Percentiles rank a stretch among this genome's conserved stretches.
Evolutionary conservation across 78 protist genomes (phyloP).

Genomic region (Protostelium mycophagum): DNA sequence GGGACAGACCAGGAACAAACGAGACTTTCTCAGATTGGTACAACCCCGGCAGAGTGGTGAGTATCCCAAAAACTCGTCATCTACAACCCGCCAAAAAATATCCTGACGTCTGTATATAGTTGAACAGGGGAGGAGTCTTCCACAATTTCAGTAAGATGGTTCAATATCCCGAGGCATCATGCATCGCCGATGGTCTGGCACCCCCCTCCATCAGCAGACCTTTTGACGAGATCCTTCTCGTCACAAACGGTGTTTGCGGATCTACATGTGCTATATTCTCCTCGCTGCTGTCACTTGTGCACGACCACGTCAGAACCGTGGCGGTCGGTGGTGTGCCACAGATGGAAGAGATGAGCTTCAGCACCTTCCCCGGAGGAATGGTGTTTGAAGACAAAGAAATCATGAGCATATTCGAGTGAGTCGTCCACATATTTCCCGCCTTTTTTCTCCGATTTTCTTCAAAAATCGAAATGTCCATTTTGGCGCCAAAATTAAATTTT

Average conservation of each 20-base stretch:
- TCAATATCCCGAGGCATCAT: not conserved
- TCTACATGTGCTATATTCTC: not conserved
- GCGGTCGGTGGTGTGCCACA: not conserved
- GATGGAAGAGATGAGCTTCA: not conserved
- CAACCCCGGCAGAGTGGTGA: not conserved
- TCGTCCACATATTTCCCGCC: not conserved
- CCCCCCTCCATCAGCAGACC: not conserved
- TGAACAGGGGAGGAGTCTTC: not conserved
- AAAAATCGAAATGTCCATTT: not conserved
- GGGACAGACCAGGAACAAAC: not conserved
- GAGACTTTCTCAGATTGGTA: not conserved
- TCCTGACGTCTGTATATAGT: no score
- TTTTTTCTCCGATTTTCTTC: not conserved
- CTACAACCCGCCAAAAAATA: no score
- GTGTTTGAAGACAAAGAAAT: not conserved
- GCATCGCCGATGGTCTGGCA: not conserved
- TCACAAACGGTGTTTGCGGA: not conserved
- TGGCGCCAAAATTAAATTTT: not conserved
- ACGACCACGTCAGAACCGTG: not conserved
- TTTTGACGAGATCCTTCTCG: not conserved
- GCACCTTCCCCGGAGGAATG: conserved; percentile 1
- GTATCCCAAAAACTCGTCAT: not conserved
- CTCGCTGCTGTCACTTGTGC: not conserved
- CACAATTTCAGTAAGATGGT: not conserved
- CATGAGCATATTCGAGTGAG: not conserved